Conservation (phyloP, 2,329 filamentous ascomycete genomes). For the Metarhizium guizhouense region DNA sequence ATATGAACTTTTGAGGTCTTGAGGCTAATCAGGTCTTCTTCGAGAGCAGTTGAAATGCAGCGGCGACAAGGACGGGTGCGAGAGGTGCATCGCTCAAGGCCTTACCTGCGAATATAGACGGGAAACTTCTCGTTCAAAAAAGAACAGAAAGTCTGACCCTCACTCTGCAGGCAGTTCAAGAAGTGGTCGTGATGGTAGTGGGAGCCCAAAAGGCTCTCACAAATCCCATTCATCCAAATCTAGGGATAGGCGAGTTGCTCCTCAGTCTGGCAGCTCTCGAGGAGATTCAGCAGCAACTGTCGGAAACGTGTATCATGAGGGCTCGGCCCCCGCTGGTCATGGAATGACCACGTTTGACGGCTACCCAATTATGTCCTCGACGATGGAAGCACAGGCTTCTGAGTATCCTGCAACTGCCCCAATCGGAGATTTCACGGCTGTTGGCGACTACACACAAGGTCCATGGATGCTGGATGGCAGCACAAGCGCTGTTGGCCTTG, state of each 20-base stretch:
- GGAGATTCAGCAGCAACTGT: not conserved
- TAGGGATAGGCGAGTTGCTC: not conserved
- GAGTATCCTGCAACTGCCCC: not conserved
- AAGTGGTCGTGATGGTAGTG: conserved; percentile 2
- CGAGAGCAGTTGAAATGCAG: conserved; percentile 25
- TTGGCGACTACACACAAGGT: not conserved
- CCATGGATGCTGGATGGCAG: not conserved
- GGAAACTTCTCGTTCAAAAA: conserved; percentile 21
- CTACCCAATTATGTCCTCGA: not conserved
- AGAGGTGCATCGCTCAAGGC: conserved; percentile 21
- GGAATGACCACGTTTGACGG: not conserved
- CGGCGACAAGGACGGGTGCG: conserved; percentile 28
- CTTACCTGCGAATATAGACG: conserved; percentile 27
- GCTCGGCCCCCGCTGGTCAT: not conserved
- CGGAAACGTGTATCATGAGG: not conserved
- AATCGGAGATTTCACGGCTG: not conserved
- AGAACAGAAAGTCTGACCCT: conserved; percentile 15
- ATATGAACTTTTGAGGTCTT: not conserved
- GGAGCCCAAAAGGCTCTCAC: not conserved
- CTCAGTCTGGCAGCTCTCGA: not conserved
- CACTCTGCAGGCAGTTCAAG: conserved; percentile 1
- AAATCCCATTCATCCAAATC: conserved; percentile 2
- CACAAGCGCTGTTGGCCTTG: not conserved
- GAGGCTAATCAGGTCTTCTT: not conserved
- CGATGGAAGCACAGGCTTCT: not conserved